A percentile compares a stretch with the other conserved stretches of the same genome.
Conservation (phyloP, 495 filamentous ascomycete species). For the Daldinia bambusicola region DNA sequence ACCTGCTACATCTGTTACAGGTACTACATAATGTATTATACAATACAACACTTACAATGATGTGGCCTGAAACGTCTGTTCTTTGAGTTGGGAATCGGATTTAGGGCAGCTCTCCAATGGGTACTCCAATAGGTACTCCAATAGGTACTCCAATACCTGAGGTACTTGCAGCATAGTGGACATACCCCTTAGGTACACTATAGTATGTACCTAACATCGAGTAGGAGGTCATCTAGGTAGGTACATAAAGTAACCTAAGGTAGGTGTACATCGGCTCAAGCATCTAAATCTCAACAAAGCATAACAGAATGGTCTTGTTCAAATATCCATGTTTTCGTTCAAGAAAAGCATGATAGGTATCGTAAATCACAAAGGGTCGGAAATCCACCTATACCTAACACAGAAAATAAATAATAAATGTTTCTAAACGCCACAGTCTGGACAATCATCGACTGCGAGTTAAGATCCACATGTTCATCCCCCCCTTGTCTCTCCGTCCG, state of each 20-base stretch:
- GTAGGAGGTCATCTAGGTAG: constrained; percentile 3
- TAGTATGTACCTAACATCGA: too few species aligned
- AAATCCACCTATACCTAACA: neutral
- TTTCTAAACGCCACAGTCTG: constrained; percentile 3
- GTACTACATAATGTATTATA: too few species aligned
- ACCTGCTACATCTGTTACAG: neutral
- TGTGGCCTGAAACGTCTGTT: too few species aligned
- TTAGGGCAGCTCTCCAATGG: too few species aligned
- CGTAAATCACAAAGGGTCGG: neutral
- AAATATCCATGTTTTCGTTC: neutral
- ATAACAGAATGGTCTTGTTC: neutral
- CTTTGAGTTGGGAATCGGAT: too few species aligned
- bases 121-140: too few species aligned
- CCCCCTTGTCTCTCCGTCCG: neutral
- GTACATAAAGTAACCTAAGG: neutral
- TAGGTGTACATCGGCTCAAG: neutral
- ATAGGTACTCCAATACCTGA: neutral
- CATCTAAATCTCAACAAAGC: neutral
- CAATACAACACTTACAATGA: neutral
- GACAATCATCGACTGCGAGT: neutral
- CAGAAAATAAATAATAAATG: neutral
- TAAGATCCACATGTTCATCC: constrained; percentile 11
- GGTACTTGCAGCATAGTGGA: too few species aligned
- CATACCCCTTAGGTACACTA: too few species aligned
- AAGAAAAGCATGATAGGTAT: neutral